Conservation (phyloP, 169 alveolate species). For the Plasmodium relictum region DNA sequence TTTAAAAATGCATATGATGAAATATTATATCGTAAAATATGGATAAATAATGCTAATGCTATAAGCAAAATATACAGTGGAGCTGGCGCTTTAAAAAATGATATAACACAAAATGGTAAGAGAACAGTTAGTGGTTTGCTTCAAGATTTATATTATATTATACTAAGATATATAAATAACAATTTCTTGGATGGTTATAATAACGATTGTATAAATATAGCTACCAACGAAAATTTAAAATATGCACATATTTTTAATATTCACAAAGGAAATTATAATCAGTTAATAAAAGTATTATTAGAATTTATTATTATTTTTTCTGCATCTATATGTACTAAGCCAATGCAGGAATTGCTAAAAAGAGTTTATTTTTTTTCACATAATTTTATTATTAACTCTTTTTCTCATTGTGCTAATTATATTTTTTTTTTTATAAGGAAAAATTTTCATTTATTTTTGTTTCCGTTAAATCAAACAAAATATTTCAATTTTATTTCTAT, state of each 20-base stretch:
- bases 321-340: slow-evolving; percentile 62
- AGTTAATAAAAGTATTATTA: slow-evolving; percentile 39
- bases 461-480: slow-evolving; percentile 43
- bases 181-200: slow-evolving; percentile 73
- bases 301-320: slow-evolving; percentile 68
- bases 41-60: slow-evolving; percentile 76
- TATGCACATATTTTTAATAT: slow-evolving; percentile 36
- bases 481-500: slow-evolving; percentile 49
- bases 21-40: slow-evolving; percentile 37
- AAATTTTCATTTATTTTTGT: slow-evolving; percentile 54
- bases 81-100: slow-evolving; percentile 73
- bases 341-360: slow-evolving; percentile 51
- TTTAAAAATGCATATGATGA: slow-evolving; percentile 44
- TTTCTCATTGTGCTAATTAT: slow-evolving; percentile 41
- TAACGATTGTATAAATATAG: slow-evolving; percentile 76
- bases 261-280: slow-evolving; percentile 46
- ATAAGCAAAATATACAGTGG: slow-evolving; percentile 72
- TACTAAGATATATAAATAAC: slow-evolving; percentile 58
- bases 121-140: slow-evolving; percentile 64
- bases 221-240: slow-evolving; percentile 42
- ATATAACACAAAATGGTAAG: slow-evolving; percentile 73
- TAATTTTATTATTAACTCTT: slow-evolving; percentile 18
- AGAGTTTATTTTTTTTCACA: slow-evolving; percentile 46
- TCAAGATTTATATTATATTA: slow-evolving; percentile 36
- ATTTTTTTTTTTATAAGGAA: slow-evolving; percentile 23